Evolutionary conservation across 1,284 basidiomycete genomes (phyloP), one percentile per base, ranked within the genome.

Genomic region (Cryptococcus sp.): DNA sequence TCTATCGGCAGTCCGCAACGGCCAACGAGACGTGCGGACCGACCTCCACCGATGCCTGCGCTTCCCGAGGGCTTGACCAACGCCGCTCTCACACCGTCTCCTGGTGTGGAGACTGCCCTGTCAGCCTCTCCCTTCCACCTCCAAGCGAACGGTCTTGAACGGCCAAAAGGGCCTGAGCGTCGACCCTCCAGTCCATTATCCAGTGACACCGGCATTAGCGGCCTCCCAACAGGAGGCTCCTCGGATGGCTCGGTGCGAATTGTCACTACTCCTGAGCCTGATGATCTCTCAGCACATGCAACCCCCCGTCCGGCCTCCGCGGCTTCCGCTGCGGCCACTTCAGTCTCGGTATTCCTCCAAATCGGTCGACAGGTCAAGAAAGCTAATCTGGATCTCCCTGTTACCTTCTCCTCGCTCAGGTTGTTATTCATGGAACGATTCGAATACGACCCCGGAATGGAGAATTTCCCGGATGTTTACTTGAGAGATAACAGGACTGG

Each of bases 401-500:
- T 89, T 19, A 67, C 68, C n/a, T 63, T 75, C 51, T 69, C 72
- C 5, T 61, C 66, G 19, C 57, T 79, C 6, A 62, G 66, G 40
- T 63, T 96, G 70, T 79, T 98, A 23, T 99, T 99, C 72, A 90
- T 98, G 70, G 94, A 98, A 80, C 89, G 87, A 68, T 99, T 99
- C 71, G 88, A 90, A 40, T 98, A 96, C 76, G 94, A 90, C 71
- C 92, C 95, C 0, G 88, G 91, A 1, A 84, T 89, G 79, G 93
- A 93, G 58, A 91, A 96, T 70, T 98, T 98, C 72, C 95, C 95
- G 11, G 88, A 90, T 19, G 95, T 99, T 55, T 98, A 98, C 73
- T 88, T 98, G 57, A 88, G 92, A 10, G 95, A 98, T 79, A 88
- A 88, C 4, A 86, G 85, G 38, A 93, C 89, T 59, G 92, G 93